Percentiles rank a stretch among this genome's conserved stretches.
These are phyloP conservation scores for Meira nashicola DNA, from an alignment of 1,284 basidiomycete genomes.

Conservation along the genomic window DNA sequence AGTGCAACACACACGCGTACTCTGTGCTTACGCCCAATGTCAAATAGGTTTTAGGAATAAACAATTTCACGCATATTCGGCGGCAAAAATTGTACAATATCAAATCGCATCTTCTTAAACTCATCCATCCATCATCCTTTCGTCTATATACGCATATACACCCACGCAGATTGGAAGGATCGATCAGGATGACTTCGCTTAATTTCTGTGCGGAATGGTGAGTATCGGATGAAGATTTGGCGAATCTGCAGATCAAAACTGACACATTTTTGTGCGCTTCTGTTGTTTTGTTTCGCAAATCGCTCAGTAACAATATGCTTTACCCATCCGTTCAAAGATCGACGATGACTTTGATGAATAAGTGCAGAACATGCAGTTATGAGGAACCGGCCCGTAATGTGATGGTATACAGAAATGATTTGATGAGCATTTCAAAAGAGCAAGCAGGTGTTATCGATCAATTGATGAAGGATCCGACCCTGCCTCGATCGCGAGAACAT, in stretches of 20 bases:
- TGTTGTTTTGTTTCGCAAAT: not conserved
- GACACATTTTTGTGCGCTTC: not conserved
- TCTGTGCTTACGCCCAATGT: too few species aligned
- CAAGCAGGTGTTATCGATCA: constrained; percentile 86
- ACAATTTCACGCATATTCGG: too few species aligned
- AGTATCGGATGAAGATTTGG: constrained; percentile 5
- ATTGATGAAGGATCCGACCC: constrained; percentile 81
- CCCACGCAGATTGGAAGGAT: not conserved
- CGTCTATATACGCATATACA: too few species aligned
- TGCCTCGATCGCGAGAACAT: constrained; percentile 55
- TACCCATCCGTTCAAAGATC: constrained; percentile 77
- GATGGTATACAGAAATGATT: constrained; percentile 87
- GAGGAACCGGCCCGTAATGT: constrained; percentile 80
- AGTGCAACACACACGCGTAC: too few species aligned
- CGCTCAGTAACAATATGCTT: constrained; percentile 73
- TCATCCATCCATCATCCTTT: too few species aligned
- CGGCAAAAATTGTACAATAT: too few species aligned
- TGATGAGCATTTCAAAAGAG: constrained; percentile 87
- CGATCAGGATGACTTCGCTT: constrained; percentile 35
- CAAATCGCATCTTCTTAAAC: too few species aligned
- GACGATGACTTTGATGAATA: constrained; percentile 81
- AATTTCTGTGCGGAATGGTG: constrained; percentile 50
- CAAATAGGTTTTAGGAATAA: too few species aligned
- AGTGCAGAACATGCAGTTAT: constrained; percentile 86
- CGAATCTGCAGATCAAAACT: not conserved